Evolutionary conservation across 1,284 basidiomycete genomes (phyloP).

Genomic region (Wallemia ichthyophaga): DNA sequence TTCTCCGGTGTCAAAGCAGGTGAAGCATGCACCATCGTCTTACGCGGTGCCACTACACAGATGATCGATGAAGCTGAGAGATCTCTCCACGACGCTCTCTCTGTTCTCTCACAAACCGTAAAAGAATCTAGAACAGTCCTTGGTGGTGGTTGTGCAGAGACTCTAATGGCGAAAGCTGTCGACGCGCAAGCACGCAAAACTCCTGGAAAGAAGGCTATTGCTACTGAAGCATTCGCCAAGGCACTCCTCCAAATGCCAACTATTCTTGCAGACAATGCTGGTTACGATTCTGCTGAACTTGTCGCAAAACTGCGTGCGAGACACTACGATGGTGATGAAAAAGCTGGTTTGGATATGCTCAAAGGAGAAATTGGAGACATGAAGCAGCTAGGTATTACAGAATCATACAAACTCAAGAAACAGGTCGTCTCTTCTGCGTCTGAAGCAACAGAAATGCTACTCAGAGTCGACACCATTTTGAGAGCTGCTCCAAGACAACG

Average conservation of each 20-base stretch:
- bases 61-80: constrained; percentile 99
- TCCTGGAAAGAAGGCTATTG: constrained; percentile 83
- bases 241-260: constrained; percentile 83
- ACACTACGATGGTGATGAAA: constrained; percentile 60
- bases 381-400: constrained; percentile 60
- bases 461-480: constrained; percentile 30
- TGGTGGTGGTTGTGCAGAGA: constrained; percentile 91
- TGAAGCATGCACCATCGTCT: constrained; percentile 92
- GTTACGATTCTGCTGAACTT: constrained; percentile 84
- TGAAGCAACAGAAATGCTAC: constrained; percentile 95
- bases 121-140: constrained; percentile 82
- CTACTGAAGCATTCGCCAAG: constrained; percentile 63
- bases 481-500: neutral
- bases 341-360: constrained; percentile 76
- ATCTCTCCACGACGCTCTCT: constrained; percentile 87
- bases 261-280: constrained; percentile 90
- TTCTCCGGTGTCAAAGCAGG: constrained; percentile 96
- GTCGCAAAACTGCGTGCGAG: constrained; percentile 70
- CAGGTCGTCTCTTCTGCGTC: constrained; percentile 82
- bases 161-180: constrained; percentile 82
- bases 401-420: constrained; percentile 88
- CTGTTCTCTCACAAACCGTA: constrained; percentile 86
- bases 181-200: constrained; percentile 62
- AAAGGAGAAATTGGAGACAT: constrained; percentile 59
- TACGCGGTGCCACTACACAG: constrained; percentile 84